phyloP scores from a whole-genome alignment of 108 stramenopile species.

The Ochromonas danica region DNA sequence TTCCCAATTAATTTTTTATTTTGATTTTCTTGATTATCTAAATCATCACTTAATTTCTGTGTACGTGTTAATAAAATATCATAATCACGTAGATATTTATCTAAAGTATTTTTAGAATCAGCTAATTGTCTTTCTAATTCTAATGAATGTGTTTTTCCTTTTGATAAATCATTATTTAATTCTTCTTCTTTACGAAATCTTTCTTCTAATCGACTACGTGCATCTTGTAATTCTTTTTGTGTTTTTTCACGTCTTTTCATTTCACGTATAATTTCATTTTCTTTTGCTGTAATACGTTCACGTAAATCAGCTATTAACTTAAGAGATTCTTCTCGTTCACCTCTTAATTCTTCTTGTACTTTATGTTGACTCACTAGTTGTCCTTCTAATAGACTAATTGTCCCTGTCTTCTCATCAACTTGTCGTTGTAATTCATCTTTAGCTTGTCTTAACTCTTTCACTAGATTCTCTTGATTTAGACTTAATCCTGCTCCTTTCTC shows the following conservation, averaged over 20 bases:
- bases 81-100: constrained; percentile 62
- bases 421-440: constrained; percentile 53
- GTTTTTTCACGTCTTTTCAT: constrained; percentile 27
- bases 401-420: constrained; percentile 37
- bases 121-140: constrained; percentile 38
- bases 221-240: constrained; percentile 27
- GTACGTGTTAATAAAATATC: not conserved
- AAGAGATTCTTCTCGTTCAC: constrained; percentile 2
- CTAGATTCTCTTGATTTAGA: constrained; percentile 64
- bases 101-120: constrained; percentile 54
- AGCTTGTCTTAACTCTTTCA: constrained; percentile 54
- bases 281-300: not conserved
- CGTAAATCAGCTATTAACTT: not conserved
- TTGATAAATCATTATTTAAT: not conserved
- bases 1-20: not conserved
- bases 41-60: constrained; percentile 3
- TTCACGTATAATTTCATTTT: constrained; percentile 40
- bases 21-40: not conserved
- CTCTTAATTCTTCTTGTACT: constrained; percentile 13
- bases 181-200: not conserved
- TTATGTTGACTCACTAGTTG: constrained; percentile 33
- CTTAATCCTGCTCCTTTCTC: constrained; percentile 67
- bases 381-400: not conserved
- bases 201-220: constrained; percentile 3
- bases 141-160: constrained; percentile 10